A percentile compares a stretch with the other conserved stretches of the same genome.
These are phyloP conservation scores for Neurospora discreta DNA, from an alignment of 495 filamentous ascomycete genomes.

Conservation along the genomic window DNA sequence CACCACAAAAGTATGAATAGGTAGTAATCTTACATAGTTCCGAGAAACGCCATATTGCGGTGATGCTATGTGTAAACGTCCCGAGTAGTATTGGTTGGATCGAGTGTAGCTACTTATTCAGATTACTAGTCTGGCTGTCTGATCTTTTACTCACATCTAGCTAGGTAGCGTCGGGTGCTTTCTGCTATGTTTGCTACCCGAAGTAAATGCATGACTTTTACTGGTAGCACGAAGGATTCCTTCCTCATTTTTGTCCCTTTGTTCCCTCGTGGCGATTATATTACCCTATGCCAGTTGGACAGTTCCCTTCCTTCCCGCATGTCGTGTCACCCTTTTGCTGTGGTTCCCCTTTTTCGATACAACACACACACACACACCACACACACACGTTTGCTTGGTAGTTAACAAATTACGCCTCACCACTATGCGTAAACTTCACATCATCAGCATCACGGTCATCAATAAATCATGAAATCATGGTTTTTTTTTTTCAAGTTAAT, in stretches of 20 bases:
- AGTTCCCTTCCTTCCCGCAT: not conserved
- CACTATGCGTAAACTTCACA: not conserved
- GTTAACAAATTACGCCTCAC: not conserved
- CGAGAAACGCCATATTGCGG: not conserved
- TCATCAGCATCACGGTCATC: not conserved
- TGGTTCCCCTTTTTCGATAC: not conserved
- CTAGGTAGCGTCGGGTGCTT: not conserved
- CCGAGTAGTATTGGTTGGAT: too few species aligned
- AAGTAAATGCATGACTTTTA: not conserved
- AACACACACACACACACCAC: too few species aligned
- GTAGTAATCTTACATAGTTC: not conserved
- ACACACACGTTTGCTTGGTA: not conserved
- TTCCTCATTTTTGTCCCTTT: not conserved
- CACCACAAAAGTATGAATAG: not conserved
- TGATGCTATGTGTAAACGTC: not conserved
- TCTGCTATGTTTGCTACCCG: not conserved
- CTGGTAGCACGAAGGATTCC: not conserved
- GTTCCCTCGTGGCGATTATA: not conserved
- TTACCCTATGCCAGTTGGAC: not conserved
- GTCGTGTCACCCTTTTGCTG: not conserved
- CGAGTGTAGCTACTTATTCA: too few species aligned
- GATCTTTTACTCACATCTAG: too few species aligned
- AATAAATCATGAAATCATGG: not conserved
- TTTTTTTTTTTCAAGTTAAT: slow-evolving; percentile 1
- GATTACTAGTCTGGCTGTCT: too few species aligned